These are phyloP conservation scores for Lepidium didymum DNA, from an alignment of 345 rosid genomes.

Conservation along the genomic window DNA sequence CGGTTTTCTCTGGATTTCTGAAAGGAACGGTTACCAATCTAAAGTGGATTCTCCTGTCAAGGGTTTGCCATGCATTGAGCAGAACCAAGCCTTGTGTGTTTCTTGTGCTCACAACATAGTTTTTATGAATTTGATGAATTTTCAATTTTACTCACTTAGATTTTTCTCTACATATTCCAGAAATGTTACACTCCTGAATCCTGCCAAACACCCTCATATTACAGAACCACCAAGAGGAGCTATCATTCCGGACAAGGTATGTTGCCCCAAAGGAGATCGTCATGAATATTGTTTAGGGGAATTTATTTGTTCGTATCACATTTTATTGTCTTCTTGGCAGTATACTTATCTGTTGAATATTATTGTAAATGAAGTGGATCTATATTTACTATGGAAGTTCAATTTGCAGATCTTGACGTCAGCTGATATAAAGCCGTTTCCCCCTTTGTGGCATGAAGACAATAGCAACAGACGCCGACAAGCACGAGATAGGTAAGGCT, in stretches of 20 bases:
- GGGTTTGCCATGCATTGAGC: slow-evolving; percentile 55
- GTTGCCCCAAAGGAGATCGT: background rate
- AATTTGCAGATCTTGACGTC: slow-evolving; percentile 60
- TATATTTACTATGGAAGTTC: background rate
- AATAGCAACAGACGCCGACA: slow-evolving; percentile 63
- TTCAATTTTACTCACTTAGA: slow-evolving; percentile 13
- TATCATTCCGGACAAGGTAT: slow-evolving; percentile 67
- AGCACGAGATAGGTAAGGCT: slow-evolving; percentile 68
- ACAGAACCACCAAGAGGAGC: slow-evolving; percentile 76
- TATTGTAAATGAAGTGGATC: slow-evolving; percentile 3
- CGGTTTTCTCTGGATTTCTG: slow-evolving; percentile 66
- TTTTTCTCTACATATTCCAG: slow-evolving; percentile 36
- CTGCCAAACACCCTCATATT: slow-evolving; percentile 47
- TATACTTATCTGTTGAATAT: background rate
- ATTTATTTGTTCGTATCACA: background rate
- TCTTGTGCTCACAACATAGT: slow-evolving; percentile 5
- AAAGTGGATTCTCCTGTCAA: slow-evolving; percentile 53
- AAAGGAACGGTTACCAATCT: slow-evolving; percentile 47
- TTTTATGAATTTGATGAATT: background rate
- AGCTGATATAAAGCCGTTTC: slow-evolving; percentile 73
- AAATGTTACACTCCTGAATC: slow-evolving; percentile 62
- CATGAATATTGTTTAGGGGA: background rate
- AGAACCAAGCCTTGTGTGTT: slow-evolving; percentile 69
- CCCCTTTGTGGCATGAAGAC: slow-evolving; percentile 91
- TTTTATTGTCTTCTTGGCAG: background rate